A percentile compares a stretch with the other conserved stretches of the same genome.
These are phyloP conservation scores for Vairimorpha apis DNA, from an alignment of 371 early-diverging fungal genomes.

Conservation along the genomic window DNA sequence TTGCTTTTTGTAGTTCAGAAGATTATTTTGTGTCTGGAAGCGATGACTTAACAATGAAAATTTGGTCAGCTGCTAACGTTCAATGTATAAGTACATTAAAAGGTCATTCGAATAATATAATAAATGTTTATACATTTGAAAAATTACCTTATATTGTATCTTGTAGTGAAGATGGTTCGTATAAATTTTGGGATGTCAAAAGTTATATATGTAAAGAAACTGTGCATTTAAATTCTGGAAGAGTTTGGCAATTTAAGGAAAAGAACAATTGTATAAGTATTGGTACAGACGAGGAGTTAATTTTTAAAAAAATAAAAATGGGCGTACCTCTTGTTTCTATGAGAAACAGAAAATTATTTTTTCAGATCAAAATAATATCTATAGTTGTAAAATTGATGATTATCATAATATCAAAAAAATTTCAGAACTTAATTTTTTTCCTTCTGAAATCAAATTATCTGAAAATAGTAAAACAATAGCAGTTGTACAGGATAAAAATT, in stretches of 20 bases:
- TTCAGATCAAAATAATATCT: background rate
- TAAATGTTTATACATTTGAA: slow-evolving; percentile 19
- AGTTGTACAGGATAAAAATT: slow-evolving; percentile 5
- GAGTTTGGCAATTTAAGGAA: slow-evolving; percentile 53
- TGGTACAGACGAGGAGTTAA: slow-evolving; percentile 60
- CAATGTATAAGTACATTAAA: slow-evolving; percentile 43
- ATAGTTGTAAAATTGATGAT: slow-evolving; percentile 13
- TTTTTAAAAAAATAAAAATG: slow-evolving; percentile 32
- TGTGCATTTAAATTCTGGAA: slow-evolving; percentile 35
- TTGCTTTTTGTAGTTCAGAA: slow-evolving; percentile 29
- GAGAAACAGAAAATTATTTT: slow-evolving; percentile 36
- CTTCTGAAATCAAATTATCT: slow-evolving; percentile 13
- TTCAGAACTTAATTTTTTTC: slow-evolving; percentile 17
- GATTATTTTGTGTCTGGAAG: slow-evolving; percentile 54
- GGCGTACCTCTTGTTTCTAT: slow-evolving; percentile 9
- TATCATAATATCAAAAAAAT: slow-evolving; percentile 18
- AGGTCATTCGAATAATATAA: slow-evolving; percentile 60
- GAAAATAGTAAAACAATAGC: slow-evolving; percentile 40
- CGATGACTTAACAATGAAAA: slow-evolving; percentile 55
- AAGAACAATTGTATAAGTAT: slow-evolving; percentile 34
- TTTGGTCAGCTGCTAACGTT: slow-evolving; percentile 49
- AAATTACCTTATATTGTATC: slow-evolving; percentile 42
- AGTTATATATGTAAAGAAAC: slow-evolving; percentile 46
- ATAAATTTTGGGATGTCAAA: slow-evolving; percentile 52
- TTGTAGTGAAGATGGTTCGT: slow-evolving; percentile 52